phyloP scores from a whole-genome alignment of 169 alveolate genomes.

The Amoebophrya sp. region DNA sequence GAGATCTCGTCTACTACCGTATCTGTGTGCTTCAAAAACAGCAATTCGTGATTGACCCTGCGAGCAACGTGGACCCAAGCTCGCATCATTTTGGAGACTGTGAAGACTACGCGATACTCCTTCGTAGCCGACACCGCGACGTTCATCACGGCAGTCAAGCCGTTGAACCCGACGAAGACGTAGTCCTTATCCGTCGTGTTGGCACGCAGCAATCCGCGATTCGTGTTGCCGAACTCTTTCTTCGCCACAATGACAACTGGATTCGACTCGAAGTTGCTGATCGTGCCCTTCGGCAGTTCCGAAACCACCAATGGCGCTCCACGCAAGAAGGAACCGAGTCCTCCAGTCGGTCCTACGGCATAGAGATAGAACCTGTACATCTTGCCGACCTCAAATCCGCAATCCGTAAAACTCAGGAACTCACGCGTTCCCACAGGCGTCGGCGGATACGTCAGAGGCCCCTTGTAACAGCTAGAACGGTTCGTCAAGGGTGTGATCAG shows the following conservation, averaged over 20 bases:
- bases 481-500: slow-evolving; percentile 11
- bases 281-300: not conserved
- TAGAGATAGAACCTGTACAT: not conserved
- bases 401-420: not conserved
- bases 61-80: not conserved
- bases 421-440: not conserved
- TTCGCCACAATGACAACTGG: not conserved
- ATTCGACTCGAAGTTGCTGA: not conserved
- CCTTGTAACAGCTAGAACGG: not conserved
- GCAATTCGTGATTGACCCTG: not conserved
- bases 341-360: not conserved
- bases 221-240: not conserved
- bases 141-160: not conserved
- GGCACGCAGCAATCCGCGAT: not conserved
- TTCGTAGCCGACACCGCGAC: not conserved
- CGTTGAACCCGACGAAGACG: not conserved
- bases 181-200: not conserved
- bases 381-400: not conserved
- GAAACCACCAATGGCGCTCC: not conserved
- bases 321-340: not conserved
- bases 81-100: not conserved
- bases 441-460: not conserved
- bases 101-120: not conserved
- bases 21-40: not conserved
- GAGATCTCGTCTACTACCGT: not conserved